Base-by-base conservation (phyloP, 257 asterid species). In the Striga asiatica region DNA sequence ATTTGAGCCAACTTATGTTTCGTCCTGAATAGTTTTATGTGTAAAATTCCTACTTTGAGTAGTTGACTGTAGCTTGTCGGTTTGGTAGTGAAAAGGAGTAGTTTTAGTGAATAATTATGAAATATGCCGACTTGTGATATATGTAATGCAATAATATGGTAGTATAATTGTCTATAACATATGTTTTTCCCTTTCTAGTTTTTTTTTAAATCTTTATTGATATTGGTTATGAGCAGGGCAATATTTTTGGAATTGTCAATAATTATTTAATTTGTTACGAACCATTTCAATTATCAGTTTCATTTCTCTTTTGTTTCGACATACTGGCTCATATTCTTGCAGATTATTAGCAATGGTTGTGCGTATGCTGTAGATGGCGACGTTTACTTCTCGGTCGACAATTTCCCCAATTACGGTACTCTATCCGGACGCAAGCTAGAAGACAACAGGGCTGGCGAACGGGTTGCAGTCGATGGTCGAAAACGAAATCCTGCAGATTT, bases 401-500 rank as follows among this genome's bases (percentile, higher is more conserved):
- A 54, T 32, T 81, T 56, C 56, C 82, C 85, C 54, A 67, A 60
- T 27, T 85, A 85, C 56, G 93, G 93, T 43, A 59, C 58, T 52
- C 74, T 85, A 11, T 82, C 93, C 0, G 78, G 85, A 45, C 68
- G 80, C 56, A 85, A 70, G 76, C 67, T 77, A 41, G 93, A 64
- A 28, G 93, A 75, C 60, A 82, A 85, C 57, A 75, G 82, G 65
- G 74, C 79, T 60, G 85, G 85, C 10, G 54, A 28, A 58, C 29
- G 84, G 62, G 86, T 85, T 65, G 80, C 79, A 45, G 76, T 81
- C 54, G 82, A 81, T 68, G 70, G 67, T 21, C 75, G 93, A 41
- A 79, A 84, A 73, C 66, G 60, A 3, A 75, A 85, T 61, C 86
- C 85, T 43, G 86, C 86, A 41, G 95, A 85, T 68, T 85, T 85